Conservation (phyloP, 345 rosid species). For the Linum tenue region DNA sequence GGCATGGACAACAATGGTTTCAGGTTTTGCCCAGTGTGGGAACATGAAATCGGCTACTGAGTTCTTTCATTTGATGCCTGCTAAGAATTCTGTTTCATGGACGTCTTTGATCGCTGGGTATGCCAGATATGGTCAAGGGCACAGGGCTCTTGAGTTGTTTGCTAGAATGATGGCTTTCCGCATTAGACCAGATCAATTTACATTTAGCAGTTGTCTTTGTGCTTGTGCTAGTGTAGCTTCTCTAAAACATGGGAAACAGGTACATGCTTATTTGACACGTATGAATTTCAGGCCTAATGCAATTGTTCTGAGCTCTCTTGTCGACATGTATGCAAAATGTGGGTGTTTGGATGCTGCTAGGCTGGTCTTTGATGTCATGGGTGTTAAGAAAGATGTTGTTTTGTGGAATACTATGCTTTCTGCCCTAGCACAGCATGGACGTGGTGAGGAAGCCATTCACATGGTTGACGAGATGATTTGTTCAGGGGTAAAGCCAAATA, state of each 20-base stretch:
- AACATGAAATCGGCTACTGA: constrained; percentile 50
- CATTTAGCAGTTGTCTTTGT: constrained; percentile 70
- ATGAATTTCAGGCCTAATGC: constrained; percentile 41
- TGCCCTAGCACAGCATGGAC: constrained; percentile 66
- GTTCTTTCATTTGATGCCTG: constrained; percentile 55
- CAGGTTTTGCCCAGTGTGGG: constrained; percentile 56
- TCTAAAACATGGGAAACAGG: constrained; percentile 59
- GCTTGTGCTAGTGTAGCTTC: constrained; percentile 66
- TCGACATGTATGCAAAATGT: constrained; percentile 83
- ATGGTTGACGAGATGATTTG: constrained; percentile 45
- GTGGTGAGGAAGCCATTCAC: constrained; percentile 43
- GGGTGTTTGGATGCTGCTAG: constrained; percentile 40
- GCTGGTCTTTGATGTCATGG: constrained; percentile 36
- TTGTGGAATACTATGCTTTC: constrained; percentile 85
- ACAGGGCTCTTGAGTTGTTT: constrained; percentile 40
- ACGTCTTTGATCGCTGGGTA: constrained; percentile 73
- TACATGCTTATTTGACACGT: constrained; percentile 51
- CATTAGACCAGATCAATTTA: constrained; percentile 57
- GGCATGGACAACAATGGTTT: constrained; percentile 67
- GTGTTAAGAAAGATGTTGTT: constrained; percentile 41
- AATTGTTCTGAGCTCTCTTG: constrained; percentile 61
- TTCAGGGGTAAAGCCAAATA: constrained; percentile 41
- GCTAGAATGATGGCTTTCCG: constrained; percentile 39
- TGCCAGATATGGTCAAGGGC: constrained; percentile 47
- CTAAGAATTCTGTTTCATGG: constrained; percentile 58